Evolutionary conservation across 441 rosid genomes (phyloP), one percentile per base, ranked within the genome.

Genomic region (Mallotus japonicus): DNA sequence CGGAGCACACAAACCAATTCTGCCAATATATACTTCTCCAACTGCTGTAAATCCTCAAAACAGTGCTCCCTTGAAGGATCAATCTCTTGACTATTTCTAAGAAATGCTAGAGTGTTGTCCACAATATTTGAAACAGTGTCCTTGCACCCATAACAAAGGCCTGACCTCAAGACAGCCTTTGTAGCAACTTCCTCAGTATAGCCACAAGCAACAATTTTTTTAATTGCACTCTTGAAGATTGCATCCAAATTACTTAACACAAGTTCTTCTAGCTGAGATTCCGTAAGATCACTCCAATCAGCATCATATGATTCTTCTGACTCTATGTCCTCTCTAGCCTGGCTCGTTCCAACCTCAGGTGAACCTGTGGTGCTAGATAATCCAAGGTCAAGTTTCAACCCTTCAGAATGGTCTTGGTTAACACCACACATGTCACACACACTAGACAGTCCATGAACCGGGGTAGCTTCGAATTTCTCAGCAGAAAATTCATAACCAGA

Each of bases 241-340:
- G 87, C 74, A 40, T 89, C 88, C 65, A 92, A 77, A 81, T 88
- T 92, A 53, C 87, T 83, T 67, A 92, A 84, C 24, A 89, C 88
- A 12, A 95, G 92, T 72, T 89, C 88, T 82, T 89, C 95, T 56
- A 95, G 82, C 71, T 91, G 90, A 76, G 87, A 78, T 64, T 92
- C 93, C 3, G 92, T 85, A 20, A 89, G 90, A 69, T 90, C 92
- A 76, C 90, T 91, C 98, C 97, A 95, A 77, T 86, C 96, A 24
- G 90, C 80, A 46, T 88, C 90, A n/a, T 83, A 88, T 40, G 80
- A 87, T 65, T 88, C 93, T 65, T 87, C 86, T 15, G 75, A 79
- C 56, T 79, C 89, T 44, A 80, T 28, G 71, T 76, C 87, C 71
- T 82, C 89, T 34, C 80, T 79, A 24, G 72, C 75, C 47, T 63